These are phyloP conservation scores for Dacryopinax primogenitus DNA, from an alignment of 768 basidiomycete species.

Conservation along the genomic window DNA sequence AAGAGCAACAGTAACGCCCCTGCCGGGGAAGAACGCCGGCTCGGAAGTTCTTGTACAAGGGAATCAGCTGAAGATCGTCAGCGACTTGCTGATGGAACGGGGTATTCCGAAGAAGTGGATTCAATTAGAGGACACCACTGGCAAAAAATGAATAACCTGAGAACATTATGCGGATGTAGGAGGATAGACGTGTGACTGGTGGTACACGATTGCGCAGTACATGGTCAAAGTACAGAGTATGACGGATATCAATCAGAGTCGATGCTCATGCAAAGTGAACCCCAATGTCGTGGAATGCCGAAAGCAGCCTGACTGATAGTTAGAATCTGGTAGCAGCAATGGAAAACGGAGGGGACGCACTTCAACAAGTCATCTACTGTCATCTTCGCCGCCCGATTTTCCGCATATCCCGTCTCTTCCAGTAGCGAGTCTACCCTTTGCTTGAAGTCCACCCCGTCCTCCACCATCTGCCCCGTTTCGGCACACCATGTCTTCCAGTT, in stretches of 20 bases:
- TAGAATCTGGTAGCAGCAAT: neutral
- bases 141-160: conserved; percentile 14
- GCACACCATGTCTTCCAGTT: conserved; percentile 91
- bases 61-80: conserved; percentile 54
- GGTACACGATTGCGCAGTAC: neutral
- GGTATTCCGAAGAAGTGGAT: conserved; percentile 81
- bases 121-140: conserved; percentile 33
- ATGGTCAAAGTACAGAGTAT: neutral
- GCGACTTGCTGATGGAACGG: conserved; percentile 49
- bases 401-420: conserved; percentile 53
- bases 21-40: conserved; percentile 44
- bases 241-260: neutral
- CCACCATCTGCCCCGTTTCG: conserved; percentile 49
- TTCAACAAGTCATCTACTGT: conserved; percentile 80
- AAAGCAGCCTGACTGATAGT: conserved; percentile 19
- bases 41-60: conserved; percentile 76
- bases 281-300: conserved; percentile 25
- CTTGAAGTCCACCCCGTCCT: conserved; percentile 58
- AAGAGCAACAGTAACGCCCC: conserved; percentile 39
- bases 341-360: conserved; percentile 33
- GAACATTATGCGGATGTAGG: neutral
- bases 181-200: neutral
- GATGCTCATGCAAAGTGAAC: conserved; percentile 23
- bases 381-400: conserved; percentile 85
- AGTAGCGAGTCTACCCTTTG: conserved; percentile 60